phyloP scores from a whole-genome alignment of 345 rosid species.

The Eucalyptus virginea region DNA sequence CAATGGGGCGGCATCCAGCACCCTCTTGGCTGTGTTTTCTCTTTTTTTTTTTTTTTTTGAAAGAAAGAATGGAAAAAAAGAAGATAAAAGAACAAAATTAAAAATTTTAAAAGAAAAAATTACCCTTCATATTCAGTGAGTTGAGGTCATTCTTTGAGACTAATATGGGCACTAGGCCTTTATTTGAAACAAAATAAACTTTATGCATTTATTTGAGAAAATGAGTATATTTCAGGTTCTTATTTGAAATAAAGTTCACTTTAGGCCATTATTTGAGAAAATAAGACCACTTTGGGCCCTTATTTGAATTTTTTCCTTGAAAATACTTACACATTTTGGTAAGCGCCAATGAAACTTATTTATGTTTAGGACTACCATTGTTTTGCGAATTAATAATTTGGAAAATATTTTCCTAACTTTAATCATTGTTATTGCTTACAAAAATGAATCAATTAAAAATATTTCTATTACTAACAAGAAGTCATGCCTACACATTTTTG shows the following conservation, averaged over 20 bases:
- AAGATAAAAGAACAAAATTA: no score
- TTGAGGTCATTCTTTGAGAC: no score
- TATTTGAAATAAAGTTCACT: fast-evolving
- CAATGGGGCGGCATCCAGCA: fast-evolving
- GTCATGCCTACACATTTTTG: background rate
- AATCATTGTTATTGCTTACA: background rate
- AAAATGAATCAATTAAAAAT: background rate
- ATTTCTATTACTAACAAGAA: background rate
- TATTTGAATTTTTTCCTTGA: no score
- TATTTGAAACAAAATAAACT: no score
- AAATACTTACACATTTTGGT: background rate
- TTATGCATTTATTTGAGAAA: no score
- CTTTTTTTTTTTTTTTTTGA: fast-evolving
- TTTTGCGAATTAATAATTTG: background rate
- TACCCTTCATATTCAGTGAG: fast-evolving
- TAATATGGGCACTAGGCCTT: no score
- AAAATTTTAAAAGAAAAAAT: no score
- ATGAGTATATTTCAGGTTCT: fast-evolving
- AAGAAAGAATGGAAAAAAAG: no score
- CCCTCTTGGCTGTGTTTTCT: fast-evolving
- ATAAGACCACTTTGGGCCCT: fast-evolving
- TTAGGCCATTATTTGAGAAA: fast-evolving
- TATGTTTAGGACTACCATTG: background rate
- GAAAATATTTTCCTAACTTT: background rate
- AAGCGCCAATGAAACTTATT: background rate